Evolutionary conservation across 2,329 filamentous ascomycete species (phyloP), one percentile per base, ranked within the genome.

Genomic region (Stenocarpella maydis): DNA sequence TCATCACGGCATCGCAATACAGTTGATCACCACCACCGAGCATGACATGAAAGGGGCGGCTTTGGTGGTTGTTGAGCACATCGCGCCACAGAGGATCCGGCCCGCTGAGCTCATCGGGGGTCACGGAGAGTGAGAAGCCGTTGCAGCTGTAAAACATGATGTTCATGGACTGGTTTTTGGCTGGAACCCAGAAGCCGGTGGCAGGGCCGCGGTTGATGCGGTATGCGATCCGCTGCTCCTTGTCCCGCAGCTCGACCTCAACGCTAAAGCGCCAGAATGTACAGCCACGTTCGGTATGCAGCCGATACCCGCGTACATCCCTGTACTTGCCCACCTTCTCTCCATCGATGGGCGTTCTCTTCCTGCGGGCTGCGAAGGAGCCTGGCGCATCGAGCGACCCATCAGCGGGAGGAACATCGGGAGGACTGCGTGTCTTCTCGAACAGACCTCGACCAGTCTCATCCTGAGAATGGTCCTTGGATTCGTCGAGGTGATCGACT

Each of bases 61-160:
- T 92, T 79, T 97, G 95, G 77, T 99, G 96, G 26, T 85, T 93
- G 78, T 98, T 98, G 71, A 98, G 84, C 7, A 98, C 94, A 78
- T 99, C 96, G 67, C 95, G 91, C 96, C 97, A 99, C 81, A 99
- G 86, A 1, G 96, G 96, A 80, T 99, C 96, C 0, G 97, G 96
- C 0, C 96, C 96, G 76, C 91, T 96, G 78, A 98, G 91, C 54
- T 90, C 86, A 77, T 97, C 87, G 0, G 94, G 83, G 72, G 97
- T 90, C 28, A 92, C 92, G 68, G 88, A 91, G 64, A 91, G 79
- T 74, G 93, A 95, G 83, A 99, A 99, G 2, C 97, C 96, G 78
- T 99, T 99, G 83, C 96, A 97, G 78, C 92, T 97, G 82, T 98
- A 89, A 82, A 98, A 99, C 94, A 98, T 97, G 78, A 98, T 93